Evolutionary conservation across 2,329 filamentous ascomycete species (phyloP).

Genomic region (Diaporthe australafricana): DNA sequence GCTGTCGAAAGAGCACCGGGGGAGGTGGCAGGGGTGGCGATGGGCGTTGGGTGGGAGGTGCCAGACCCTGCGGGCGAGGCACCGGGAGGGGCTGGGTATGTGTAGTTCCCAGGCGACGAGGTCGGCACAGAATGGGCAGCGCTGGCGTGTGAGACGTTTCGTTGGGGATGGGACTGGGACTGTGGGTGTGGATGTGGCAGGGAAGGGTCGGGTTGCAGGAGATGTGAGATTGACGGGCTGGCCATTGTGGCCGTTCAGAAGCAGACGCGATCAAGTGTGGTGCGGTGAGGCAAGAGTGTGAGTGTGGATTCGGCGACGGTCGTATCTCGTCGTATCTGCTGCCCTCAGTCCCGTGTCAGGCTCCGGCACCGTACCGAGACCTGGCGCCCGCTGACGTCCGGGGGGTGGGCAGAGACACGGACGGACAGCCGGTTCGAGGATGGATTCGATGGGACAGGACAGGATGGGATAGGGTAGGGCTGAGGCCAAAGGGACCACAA

Average conservation of each 20-base stretch:
- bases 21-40: conserved; percentile 34
- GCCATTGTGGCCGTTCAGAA: conserved; percentile 34
- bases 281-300: background rate
- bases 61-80: conserved; percentile 31
- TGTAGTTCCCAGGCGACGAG: conserved; percentile 20
- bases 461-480: conserved; percentile 17
- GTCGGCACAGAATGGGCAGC: conserved; percentile 9
- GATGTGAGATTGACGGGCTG: conserved; percentile 38
- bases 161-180: background rate
- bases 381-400: conserved; percentile 4
- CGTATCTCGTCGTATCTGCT: conserved; percentile 14
- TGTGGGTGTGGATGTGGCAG: background rate
- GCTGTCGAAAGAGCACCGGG: conserved; percentile 43
- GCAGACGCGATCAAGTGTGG: background rate
- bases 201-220: conserved; percentile 36
- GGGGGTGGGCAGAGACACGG: background rate
- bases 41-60: conserved; percentile 26
- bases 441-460: background rate
- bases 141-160: background rate
- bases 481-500: conserved; percentile 24
- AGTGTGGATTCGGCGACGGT: background rate
- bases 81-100: conserved; percentile 29
- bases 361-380: conserved; percentile 13
- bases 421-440: background rate
- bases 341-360: conserved; percentile 12